Conservation (phyloP, 495 filamentous ascomycete species). For the Pseudoneurospora amorphoporcata region DNA sequence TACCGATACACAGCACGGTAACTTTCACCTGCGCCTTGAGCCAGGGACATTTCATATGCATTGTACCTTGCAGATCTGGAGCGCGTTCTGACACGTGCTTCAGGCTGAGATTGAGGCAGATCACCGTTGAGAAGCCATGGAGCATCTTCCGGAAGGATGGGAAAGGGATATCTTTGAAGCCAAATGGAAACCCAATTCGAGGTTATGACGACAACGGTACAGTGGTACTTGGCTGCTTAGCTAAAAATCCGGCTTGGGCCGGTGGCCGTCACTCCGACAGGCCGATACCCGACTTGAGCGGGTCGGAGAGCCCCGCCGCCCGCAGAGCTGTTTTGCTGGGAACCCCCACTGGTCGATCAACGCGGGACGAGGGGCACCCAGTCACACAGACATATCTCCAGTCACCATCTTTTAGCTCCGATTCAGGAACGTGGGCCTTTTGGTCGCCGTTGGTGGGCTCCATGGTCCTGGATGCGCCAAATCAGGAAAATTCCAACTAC, state of each 20-base stretch:
- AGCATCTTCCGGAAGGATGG: background rate
- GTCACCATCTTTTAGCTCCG: constrained; percentile 19
- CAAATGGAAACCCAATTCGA: background rate
- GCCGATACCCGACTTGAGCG: background rate
- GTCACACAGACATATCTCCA: background rate
- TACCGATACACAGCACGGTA: background rate
- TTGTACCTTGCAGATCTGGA: background rate
- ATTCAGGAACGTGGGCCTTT: constrained; percentile 35
- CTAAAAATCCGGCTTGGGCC: background rate
- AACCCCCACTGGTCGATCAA: background rate
- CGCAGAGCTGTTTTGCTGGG: background rate
- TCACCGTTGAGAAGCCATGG: background rate
- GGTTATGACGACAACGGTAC: background rate
- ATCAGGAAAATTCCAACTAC: background rate
- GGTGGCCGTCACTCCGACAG: background rate
- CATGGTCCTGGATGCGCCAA: constrained; percentile 5
- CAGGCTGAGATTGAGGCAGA: background rate
- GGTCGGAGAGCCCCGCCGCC: background rate
- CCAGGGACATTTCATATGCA: background rate
- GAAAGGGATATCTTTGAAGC: background rate
- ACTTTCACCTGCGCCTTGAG: background rate
- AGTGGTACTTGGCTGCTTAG: background rate
- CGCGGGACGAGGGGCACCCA: constrained; percentile 17
- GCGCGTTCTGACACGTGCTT: background rate
- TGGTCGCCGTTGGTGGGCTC: background rate